A percentile compares a stretch with the other conserved stretches of the same genome.
These are phyloP conservation scores for Phalaenopsis equestris DNA, from an alignment of 106 monocot genomes.

Conservation along the genomic window DNA sequence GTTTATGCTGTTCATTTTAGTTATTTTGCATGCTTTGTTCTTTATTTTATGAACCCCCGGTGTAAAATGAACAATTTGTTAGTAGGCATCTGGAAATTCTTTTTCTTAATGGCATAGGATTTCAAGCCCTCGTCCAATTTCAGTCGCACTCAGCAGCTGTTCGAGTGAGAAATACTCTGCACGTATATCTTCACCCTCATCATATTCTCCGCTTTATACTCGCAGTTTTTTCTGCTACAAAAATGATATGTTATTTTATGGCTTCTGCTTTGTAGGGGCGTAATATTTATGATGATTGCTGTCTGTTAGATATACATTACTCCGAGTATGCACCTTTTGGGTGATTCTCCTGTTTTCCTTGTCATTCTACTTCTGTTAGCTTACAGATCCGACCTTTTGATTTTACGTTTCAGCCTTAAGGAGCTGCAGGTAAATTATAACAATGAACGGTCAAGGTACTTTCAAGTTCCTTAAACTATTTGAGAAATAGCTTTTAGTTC, in stretches of 20 bases:
- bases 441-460: constrained; percentile 90
- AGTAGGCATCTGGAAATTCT: background rate
- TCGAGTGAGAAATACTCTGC: constrained; percentile 67
- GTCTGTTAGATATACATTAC: constrained; percentile 22
- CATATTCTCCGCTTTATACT: background rate
- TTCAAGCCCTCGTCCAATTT: constrained; percentile 93
- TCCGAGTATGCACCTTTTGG: constrained; percentile 15
- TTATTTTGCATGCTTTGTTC: too few relatives aligned
- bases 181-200: constrained; percentile 30
- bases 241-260: background rate
- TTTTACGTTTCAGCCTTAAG: constrained; percentile 47
- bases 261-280: constrained; percentile 13
- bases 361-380: constrained; percentile 12
- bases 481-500: too few relatives aligned
- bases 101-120: constrained; percentile 37
- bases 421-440: constrained; percentile 97
- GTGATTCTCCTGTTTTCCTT: background rate
- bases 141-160: constrained; percentile 60
- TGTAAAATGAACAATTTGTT: too few relatives aligned
- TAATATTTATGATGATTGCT: constrained; percentile 27
- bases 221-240: background rate
- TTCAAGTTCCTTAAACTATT: background rate
- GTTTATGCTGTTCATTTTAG: too few relatives aligned
- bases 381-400: background rate
- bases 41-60: too few relatives aligned